Evolutionary conservation across 2,329 filamentous ascomycete genomes (phyloP).

Genomic region (Sphaerostilbella broomeana): DNA sequence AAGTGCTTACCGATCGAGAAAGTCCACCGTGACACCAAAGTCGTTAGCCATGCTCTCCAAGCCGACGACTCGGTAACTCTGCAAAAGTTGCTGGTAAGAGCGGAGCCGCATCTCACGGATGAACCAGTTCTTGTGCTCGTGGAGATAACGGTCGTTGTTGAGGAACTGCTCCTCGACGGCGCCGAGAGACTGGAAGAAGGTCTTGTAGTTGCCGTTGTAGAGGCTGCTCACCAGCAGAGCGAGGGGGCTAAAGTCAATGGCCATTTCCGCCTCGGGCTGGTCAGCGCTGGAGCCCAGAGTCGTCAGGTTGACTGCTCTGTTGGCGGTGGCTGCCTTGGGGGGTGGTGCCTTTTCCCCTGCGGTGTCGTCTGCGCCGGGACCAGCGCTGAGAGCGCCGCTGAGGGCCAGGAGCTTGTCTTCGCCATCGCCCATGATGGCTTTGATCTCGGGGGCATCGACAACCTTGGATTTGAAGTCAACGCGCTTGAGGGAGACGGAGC

Average conservation of each 20-base stretch:
- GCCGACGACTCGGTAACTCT: slow-evolving; percentile 96
- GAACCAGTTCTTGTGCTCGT: slow-evolving; percentile 95
- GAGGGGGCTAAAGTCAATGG: slow-evolving; percentile 83
- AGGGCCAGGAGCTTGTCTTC: slow-evolving; percentile 83
- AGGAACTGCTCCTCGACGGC: slow-evolving; percentile 91
- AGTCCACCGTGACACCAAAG: slow-evolving; percentile 95
- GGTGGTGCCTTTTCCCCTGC: slow-evolving; percentile 57
- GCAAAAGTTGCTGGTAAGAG: slow-evolving; percentile 92
- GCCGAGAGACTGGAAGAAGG: slow-evolving; percentile 85
- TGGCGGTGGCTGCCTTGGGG: slow-evolving; percentile 42
- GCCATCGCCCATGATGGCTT: slow-evolving; percentile 85
- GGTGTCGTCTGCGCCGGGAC: slow-evolving; percentile 73
- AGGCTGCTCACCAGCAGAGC: slow-evolving; percentile 83
- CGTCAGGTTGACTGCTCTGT: slow-evolving; percentile 81
- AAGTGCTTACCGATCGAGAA: slow-evolving; percentile 73
- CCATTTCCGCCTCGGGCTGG: slow-evolving; percentile 69
- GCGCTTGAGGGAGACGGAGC: slow-evolving; percentile 88
- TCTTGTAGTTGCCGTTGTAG: slow-evolving; percentile 89
- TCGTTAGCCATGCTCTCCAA: slow-evolving; percentile 94
- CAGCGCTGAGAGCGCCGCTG: slow-evolving; percentile 71
- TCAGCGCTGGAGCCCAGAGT: slow-evolving; percentile 67
- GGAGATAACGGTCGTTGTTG: slow-evolving; percentile 86
- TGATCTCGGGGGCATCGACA: slow-evolving; percentile 96
- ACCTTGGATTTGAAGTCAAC: slow-evolving; percentile 99
- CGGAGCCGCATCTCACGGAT: slow-evolving; percentile 96